These are phyloP conservation scores for Aeschynomene evenia DNA, from an alignment of 306 rosid genomes.

Conservation along the genomic window DNA sequence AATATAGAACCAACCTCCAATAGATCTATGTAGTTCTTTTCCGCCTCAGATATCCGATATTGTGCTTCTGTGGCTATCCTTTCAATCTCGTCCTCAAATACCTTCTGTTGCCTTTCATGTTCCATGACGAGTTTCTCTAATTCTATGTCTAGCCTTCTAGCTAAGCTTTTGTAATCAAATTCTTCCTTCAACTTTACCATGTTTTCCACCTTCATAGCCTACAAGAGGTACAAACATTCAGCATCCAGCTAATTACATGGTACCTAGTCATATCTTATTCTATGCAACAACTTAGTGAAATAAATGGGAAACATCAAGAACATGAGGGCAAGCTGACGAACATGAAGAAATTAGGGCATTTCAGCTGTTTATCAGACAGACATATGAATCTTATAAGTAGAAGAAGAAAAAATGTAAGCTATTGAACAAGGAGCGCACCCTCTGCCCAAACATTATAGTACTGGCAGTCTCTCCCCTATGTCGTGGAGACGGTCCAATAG, in stretches of 20 bases:
- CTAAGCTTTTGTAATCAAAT: slow-evolving; percentile 93
- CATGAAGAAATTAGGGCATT: slow-evolving; percentile 14
- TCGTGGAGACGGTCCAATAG: slow-evolving; percentile 96
- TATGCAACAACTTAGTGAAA: slow-evolving; percentile 17
- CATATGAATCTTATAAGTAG: slow-evolving; percentile 1
- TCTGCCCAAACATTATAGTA: slow-evolving; percentile 96
- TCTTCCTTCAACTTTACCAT: slow-evolving; percentile 96
- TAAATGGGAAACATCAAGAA: slow-evolving; percentile 7
- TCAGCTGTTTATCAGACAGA: slow-evolving; percentile 4
- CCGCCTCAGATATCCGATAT: slow-evolving; percentile 68
- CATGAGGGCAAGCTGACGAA: slow-evolving; percentile 18
- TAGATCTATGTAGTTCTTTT: slow-evolving; percentile 65
- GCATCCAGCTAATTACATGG: slow-evolving; percentile 31
- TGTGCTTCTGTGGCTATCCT: slow-evolving; percentile 70
- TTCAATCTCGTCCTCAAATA: slow-evolving; percentile 82
- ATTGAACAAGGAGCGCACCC: slow-evolving; percentile 57
- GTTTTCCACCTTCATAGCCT: slow-evolving; percentile 99
- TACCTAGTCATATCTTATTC: slow-evolving; percentile 17
- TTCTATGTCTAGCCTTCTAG: slow-evolving; percentile 86
- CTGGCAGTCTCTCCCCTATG: slow-evolving; percentile 99
- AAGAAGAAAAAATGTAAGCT: slow-evolving; percentile 12
- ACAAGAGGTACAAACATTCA: slow-evolving; percentile 29
- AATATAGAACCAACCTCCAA: slow-evolving; percentile 65
- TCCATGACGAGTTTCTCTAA: slow-evolving; percentile 90
- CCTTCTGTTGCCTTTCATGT: slow-evolving; percentile 97